These are phyloP conservation scores for Ogataea naganishii DNA, from an alignment of 805 yeast genomes.

Conservation along the genomic window DNA sequence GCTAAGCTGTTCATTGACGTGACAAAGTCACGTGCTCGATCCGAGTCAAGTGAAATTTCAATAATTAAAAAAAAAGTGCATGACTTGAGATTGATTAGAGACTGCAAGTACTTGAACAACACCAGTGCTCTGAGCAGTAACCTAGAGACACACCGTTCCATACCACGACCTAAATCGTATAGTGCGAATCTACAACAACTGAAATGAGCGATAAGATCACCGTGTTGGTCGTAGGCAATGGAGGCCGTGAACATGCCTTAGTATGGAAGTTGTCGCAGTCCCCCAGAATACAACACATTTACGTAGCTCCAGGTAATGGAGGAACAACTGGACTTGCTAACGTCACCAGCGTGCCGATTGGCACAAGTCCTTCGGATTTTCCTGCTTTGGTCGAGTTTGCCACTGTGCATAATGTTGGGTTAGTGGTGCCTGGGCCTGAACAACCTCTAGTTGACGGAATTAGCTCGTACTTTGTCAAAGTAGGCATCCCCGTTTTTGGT, in stretches of 20 bases:
- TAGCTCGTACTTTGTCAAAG: conserved; percentile 56
- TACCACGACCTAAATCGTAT: background rate
- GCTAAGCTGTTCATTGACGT: no score
- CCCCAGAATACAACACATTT: conserved; percentile 58
- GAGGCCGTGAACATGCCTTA: conserved; percentile 98
- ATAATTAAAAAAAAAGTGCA: no score
- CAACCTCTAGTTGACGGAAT: conserved; percentile 97
- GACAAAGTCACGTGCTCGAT: no score
- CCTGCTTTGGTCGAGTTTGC: conserved; percentile 68
- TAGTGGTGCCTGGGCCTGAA: conserved; percentile 98
- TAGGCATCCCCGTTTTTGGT: conserved; percentile 95
- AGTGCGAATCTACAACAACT: no score
- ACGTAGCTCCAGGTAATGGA: conserved; percentile 96
- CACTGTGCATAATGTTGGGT: conserved; percentile 46
- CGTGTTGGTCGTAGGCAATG: conserved; percentile 86
- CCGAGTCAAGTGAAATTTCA: no score
- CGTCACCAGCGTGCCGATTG: conserved; percentile 63
- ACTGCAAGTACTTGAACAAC: no score
- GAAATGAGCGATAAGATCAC: conserved; percentile 27
- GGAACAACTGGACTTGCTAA: conserved; percentile 62
- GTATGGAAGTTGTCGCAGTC: conserved; percentile 88
- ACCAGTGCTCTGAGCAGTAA: background rate
- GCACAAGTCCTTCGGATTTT: conserved; percentile 61
- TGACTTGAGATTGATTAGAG: no score
- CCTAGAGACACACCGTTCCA: background rate